A percentile compares a stretch with the other conserved stretches of the same genome.
Evolutionary conservation across 1,284 basidiomycete genomes (phyloP).

Genomic region (Cryptococcus sp.): DNA sequence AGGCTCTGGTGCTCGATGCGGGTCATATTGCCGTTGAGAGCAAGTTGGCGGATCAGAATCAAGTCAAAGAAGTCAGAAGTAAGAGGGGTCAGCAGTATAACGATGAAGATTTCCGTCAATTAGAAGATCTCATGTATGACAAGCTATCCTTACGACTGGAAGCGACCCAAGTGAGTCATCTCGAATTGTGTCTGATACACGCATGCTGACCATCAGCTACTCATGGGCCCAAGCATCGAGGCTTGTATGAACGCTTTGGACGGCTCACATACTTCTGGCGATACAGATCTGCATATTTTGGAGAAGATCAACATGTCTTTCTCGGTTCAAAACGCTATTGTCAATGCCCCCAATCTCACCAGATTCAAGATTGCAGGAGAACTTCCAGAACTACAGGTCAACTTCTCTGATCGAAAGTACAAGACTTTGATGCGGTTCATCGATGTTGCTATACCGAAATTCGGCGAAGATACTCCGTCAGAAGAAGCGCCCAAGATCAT

Average conservation of each 20-base stretch:
- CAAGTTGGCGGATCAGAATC: constrained; percentile 78
- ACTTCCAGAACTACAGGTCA: constrained; percentile 81
- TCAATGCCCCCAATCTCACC: constrained; percentile 77
- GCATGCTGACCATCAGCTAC: constrained; percentile 57
- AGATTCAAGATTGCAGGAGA: constrained; percentile 90
- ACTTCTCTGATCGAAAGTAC: constrained; percentile 95
- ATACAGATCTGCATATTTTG: constrained; percentile 73
- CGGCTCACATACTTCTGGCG: constrained; percentile 49
- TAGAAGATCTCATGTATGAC: constrained; percentile 97
- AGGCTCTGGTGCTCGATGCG: constrained; percentile 89
- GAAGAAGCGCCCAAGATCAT: constrained; percentile 2
- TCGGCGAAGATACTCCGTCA: constrained; percentile 54
- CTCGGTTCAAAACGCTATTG: constrained; percentile 88
- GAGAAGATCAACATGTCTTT: constrained; percentile 92
- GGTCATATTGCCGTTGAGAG: constrained; percentile 94
- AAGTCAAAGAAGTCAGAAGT: constrained; percentile 71
- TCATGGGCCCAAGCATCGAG: constrained; percentile 81
- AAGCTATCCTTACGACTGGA: constrained; percentile 79
- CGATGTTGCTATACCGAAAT: constrained; percentile 83
- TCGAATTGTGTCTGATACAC: neutral
- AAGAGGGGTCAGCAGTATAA: constrained; percentile 84
- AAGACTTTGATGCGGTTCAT: constrained; percentile 89
- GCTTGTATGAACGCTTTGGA: constrained; percentile 73
- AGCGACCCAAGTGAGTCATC: constrained; percentile 69
- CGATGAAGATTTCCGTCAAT: constrained; percentile 79